Evolutionary conservation across 768 basidiomycete genomes (phyloP), one percentile per base, ranked within the genome.

Genomic region (Kwoniella dendrophila): DNA sequence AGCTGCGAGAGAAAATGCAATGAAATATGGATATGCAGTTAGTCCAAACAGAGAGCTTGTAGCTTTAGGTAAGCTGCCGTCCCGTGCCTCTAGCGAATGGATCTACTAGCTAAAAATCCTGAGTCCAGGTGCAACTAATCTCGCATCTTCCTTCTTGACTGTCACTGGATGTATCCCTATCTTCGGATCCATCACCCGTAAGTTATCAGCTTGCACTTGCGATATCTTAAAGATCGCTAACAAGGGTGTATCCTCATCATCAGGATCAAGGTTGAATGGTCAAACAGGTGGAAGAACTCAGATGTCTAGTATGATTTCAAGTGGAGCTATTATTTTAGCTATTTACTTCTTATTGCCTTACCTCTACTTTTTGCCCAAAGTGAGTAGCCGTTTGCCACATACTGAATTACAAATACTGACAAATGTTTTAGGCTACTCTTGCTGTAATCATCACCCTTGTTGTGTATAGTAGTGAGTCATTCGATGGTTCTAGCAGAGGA

Each of bases 41-140:
- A 90, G 87, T 66, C 92, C 93, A 0, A 99, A 98, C 75, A 88
- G 96, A 29, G 96, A 99, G 74, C 83, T 98, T 1, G 94, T 97
- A 26, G 96, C 96, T 0, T 82, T 99, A 18, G 92, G 81, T 77
- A 20, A 56, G 76, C 62, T 8, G 33, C n/a, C 18, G 36, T 22
- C 12, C 47, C 20, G 27, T 18, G n/a, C 20, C 36, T 53, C 14
- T 18, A 2, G 8, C 20, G 16, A 14, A 11, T 40, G 7, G 18
- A 32, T 47, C 22, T n/a, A n/a, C n/a, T 44, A 36, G 57, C 64
- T 67, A 48, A 64, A 11, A 43, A 43, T 6, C 11, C 32, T 54
- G 20, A 47, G 8, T 34, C 3, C 24, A 80, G 82, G 92, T 44
- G 86, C 89, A 11, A 86, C 87, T 12, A 96, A 96, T 75, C 81